Percentiles rank a stretch among this genome's conserved stretches.
phyloP scores from a whole-genome alignment of 2,329 filamentous ascomycete species.

The Pseudogymnoascus sp. region DNA sequence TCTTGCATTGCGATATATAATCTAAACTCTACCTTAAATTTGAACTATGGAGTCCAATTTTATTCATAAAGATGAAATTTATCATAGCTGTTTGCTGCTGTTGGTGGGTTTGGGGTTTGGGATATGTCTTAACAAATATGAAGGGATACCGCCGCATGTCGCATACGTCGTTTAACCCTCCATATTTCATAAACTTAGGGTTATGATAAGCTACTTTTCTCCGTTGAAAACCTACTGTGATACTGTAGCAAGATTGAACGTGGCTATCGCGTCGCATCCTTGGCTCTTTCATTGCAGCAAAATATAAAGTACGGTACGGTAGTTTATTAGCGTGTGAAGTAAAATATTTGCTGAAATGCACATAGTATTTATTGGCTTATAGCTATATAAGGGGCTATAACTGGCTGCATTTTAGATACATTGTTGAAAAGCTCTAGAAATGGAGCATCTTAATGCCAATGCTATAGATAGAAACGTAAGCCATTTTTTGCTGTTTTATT shows the following conservation, averaged over 20 bases:
- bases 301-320: background rate
- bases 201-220: background rate
- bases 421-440: background rate
- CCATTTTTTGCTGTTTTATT: too few species aligned
- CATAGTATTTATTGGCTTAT: background rate
- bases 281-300: background rate
- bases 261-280: too few species aligned
- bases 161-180: background rate
- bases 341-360: background rate
- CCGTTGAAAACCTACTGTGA: background rate
- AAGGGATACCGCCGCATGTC: background rate
- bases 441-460: background rate
- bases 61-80: background rate
- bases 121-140: background rate
- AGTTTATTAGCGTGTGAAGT: background rate
- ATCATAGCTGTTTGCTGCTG: too few species aligned
- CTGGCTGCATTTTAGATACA: background rate
- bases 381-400: background rate
- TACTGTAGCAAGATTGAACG: background rate
- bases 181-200: background rate
- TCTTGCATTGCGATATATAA: background rate
- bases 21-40: background rate
- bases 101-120: background rate
- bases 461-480: background rate
- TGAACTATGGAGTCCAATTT: background rate